Evolutionary conservation across 495 filamentous ascomycete species (phyloP), one percentile per base, ranked within the genome.

Genomic region (Aspergillus biplanus): DNA sequence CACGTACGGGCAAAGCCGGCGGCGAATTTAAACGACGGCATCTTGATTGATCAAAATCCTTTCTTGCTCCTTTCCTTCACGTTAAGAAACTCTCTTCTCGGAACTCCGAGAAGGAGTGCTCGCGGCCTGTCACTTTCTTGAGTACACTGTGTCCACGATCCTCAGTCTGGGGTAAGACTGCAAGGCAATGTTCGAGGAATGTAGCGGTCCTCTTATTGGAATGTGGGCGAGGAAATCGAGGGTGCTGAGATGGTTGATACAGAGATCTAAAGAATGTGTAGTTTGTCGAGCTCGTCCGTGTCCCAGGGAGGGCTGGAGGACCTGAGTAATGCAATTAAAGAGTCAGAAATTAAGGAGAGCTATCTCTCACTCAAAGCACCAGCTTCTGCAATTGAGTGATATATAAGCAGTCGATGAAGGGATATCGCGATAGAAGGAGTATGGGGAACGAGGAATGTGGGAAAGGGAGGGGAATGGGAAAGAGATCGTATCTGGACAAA

Each of bases 31-130:
- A 59, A 34, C 9, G 47, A 50, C 18, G 74, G 63, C 77, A 80
- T 80, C 46, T 59, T 67, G 68, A 49, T 44, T n/a, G 62, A 59
- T 55, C 37, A 67, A 53, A 59, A 57, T 52, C 60, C 54, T 42
- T 44, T 61, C 44, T 47, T 59, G 61, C 39, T 31, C 56, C 59
- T 55, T 64, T 49, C 52, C 66, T 42, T 63, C 49, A 60, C 58
- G 49, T 65, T 61, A 56, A 62, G 53, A 49, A 61, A 70, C 79
- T 82, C 79, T 62, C 79, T 80, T 74, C 79, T 78, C 79, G 78
- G 72, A 12, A 33, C 75, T 67, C 77, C 79, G 79, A 82, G 79
- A 80, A 82, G 79, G 79, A 82, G 79, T 66, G 32, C 61, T 35
- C 16, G 37, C 16, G 2, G 33, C 31, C 44, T 47, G 33, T 56